A percentile compares a stretch with the other conserved stretches of the same genome.
Evolutionary conservation across 1,284 basidiomycete genomes (phyloP).

Genomic region (Pseudozyma sp.): DNA sequence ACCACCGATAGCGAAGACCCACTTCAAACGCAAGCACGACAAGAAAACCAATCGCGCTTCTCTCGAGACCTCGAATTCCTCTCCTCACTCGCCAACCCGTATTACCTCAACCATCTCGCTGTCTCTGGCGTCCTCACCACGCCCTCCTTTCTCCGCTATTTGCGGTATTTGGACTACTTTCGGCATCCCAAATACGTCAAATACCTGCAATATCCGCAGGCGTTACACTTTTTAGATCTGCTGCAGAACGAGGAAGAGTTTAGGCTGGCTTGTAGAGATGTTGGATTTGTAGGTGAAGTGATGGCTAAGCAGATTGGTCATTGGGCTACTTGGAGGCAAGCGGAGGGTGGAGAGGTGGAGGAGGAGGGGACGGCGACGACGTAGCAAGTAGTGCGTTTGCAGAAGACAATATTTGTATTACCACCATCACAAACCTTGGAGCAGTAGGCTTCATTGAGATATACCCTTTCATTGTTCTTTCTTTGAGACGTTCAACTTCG

Average conservation of each 20-base stretch:
- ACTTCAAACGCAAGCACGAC: not conserved
- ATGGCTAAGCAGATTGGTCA: constrained; percentile 58
- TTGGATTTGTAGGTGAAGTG: constrained; percentile 58
- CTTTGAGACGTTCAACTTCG: no score
- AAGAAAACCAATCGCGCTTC: constrained; percentile 56
- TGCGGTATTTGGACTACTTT: constrained; percentile 58
- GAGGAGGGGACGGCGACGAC: not conserved
- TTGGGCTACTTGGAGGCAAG: constrained; percentile 63
- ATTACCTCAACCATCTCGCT: constrained; percentile 61
- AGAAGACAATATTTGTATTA: no score
- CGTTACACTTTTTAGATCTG: constrained; percentile 57
- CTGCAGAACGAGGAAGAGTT: constrained; percentile 56
- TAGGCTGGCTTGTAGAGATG: constrained; percentile 48
- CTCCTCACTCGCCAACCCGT: constrained; percentile 62
- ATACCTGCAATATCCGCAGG: constrained; percentile 63
- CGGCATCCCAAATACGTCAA: constrained; percentile 57
- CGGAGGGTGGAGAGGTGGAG: constrained; percentile 8
- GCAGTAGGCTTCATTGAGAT: not conserved
- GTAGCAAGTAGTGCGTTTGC: not conserved
- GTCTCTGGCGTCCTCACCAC: constrained; percentile 49
- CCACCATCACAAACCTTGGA: not conserved
- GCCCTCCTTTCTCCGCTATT: constrained; percentile 55
- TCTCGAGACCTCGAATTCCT: constrained; percentile 63
- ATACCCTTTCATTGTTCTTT: no score
- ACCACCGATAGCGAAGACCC: not conserved